Evolutionary conservation across 495 filamentous ascomycete species (phyloP).

Genomic region (Xylaria bambusicola): DNA sequence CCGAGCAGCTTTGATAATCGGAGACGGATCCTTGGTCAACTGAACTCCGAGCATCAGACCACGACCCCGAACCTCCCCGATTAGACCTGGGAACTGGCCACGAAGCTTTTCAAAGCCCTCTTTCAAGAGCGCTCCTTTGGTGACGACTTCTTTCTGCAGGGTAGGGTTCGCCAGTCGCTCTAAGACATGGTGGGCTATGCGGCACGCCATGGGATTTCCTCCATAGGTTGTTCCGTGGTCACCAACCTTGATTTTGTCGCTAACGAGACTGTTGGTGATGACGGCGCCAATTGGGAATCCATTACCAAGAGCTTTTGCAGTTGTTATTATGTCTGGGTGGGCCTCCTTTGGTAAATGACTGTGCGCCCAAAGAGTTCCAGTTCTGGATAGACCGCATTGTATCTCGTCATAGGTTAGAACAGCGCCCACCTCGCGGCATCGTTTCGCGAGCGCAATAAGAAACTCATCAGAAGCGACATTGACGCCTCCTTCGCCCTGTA

Average conservation of each 20-base stretch:
- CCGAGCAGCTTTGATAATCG: conserved; percentile 78
- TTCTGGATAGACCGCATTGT: conserved; percentile 87
- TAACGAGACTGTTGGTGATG: conserved; percentile 75
- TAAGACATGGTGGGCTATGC: conserved; percentile 83
- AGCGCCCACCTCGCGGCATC: conserved; percentile 85
- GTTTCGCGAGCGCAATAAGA: conserved; percentile 69
- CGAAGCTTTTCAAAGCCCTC: conserved; percentile 63
- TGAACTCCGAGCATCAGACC: conserved; percentile 88
- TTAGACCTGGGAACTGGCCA: conserved; percentile 67
- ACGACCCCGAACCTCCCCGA: conserved; percentile 76
- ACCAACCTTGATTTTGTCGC: conserved; percentile 80
- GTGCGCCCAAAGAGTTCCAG: conserved; percentile 90
- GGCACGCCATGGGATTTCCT: conserved; percentile 85
- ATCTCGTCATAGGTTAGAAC: conserved; percentile 96
- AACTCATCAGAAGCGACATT: conserved; percentile 82
- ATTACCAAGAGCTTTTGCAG: conserved; percentile 94
- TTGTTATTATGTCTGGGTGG: conserved; percentile 92
- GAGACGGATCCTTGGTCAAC: conserved; percentile 65
- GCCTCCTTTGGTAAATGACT: conserved; percentile 67
- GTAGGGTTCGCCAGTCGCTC: conserved; percentile 64
- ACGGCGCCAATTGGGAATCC: conserved; percentile 94
- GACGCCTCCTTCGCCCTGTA: conserved; percentile 95
- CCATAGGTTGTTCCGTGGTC: conserved; percentile 98
- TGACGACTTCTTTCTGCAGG: conserved; percentile 64
- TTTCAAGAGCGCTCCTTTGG: conserved; percentile 66